Evolutionary conservation across 2,329 filamentous ascomycete genomes (phyloP).

Genomic region (Nectriaceae sp.): DNA sequence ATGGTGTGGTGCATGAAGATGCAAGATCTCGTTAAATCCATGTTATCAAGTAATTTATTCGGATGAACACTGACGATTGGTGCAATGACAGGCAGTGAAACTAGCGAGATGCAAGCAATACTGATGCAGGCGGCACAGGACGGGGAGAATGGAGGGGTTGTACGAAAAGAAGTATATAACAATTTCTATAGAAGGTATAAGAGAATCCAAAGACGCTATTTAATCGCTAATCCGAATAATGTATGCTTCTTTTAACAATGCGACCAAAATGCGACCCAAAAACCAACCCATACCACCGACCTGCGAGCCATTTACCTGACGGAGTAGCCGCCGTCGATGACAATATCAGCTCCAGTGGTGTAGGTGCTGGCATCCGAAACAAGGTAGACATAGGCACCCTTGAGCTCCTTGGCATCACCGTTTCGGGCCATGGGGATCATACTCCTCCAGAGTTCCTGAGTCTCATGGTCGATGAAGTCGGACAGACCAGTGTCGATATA

Average conservation of each 20-base stretch:
- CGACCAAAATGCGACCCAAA: neutral
- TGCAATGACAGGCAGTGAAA: too few relatives aligned
- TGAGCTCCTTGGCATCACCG: slow-evolving; percentile 68
- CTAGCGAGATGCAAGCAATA: too few relatives aligned
- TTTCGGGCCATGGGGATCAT: slow-evolving; percentile 76
- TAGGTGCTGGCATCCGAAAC: slow-evolving; percentile 75
- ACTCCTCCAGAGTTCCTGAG: slow-evolving; percentile 70
- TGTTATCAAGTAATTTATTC: too few relatives aligned
- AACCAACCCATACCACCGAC: neutral
- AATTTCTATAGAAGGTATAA: too few relatives aligned
- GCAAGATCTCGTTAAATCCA: too few relatives aligned
- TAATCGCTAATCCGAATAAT: neutral
- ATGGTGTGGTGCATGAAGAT: slow-evolving; percentile 14
- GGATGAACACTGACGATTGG: too few relatives aligned
- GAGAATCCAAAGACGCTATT: too few relatives aligned
- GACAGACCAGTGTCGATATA: slow-evolving; percentile 71
- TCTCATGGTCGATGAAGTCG: slow-evolving; percentile 64
- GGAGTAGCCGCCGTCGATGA: slow-evolving; percentile 72
- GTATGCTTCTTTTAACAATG: neutral
- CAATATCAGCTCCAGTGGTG: slow-evolving; percentile 70
- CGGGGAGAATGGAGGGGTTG: too few relatives aligned
- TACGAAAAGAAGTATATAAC: too few relatives aligned
- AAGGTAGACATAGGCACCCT: slow-evolving; percentile 78
- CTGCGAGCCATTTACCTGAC: slow-evolving; percentile 35
- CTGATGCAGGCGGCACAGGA: too few relatives aligned